These are phyloP conservation scores for Buddleja alternifolia DNA, from an alignment of 257 asterid species.

Conservation along the genomic window DNA sequence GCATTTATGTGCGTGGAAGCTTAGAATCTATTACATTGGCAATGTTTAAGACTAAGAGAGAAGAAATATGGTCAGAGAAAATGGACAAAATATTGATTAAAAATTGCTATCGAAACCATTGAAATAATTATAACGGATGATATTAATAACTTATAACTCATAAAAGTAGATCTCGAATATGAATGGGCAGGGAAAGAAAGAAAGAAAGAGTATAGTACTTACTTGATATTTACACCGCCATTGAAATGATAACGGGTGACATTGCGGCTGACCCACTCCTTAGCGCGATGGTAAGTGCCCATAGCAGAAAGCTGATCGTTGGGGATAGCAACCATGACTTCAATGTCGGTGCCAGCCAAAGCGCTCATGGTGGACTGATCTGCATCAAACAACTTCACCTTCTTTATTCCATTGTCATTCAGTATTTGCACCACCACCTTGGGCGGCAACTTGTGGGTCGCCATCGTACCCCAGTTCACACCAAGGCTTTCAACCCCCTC, in stretches of 20 bases:
- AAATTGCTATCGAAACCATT: background rate
- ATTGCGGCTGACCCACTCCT: constrained; percentile 67
- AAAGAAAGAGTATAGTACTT: background rate
- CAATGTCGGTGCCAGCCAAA: constrained; percentile 63
- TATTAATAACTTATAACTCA: background rate
- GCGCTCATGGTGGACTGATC: constrained; percentile 69
- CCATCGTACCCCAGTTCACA: constrained; percentile 89
- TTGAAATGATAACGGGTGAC: constrained; percentile 61
- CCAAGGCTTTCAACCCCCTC: constrained; percentile 56
- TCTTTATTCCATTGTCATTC: constrained; percentile 61
- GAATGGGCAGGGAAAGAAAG: background rate
- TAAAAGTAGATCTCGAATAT: background rate
- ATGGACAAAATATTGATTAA: background rate
- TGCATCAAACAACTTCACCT: constrained; percentile 77
- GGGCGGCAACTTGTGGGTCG: constrained; percentile 66
- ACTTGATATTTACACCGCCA: constrained; percentile 82
- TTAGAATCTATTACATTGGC: background rate
- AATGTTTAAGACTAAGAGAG: background rate
- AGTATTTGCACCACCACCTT: constrained; percentile 63
- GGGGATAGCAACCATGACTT: constrained; percentile 84
- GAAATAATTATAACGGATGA: too few relatives aligned
- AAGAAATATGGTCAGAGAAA: background rate
- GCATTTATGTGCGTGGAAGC: background rate
- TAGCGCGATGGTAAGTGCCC: constrained; percentile 60
- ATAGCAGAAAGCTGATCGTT: constrained; percentile 68